A percentile compares a stretch with the other conserved stretches of the same genome.
Evolutionary conservation across 352 stramenopile species (phyloP).

Genomic region (Globisporangium carolinianum): DNA sequence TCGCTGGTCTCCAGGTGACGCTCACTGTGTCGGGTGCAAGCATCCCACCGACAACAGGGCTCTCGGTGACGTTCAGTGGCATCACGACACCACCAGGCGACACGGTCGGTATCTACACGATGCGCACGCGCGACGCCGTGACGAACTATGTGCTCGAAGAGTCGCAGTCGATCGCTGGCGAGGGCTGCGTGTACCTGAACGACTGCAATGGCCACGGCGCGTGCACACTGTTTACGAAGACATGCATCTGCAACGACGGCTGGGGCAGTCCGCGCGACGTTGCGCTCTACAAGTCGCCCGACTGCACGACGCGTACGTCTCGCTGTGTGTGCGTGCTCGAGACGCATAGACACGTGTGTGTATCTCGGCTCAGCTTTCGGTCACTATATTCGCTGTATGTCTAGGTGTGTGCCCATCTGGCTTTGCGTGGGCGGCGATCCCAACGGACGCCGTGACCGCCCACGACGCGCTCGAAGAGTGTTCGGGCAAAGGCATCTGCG

Average conservation of each 20-base stretch:
- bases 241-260: constrained; percentile 51
- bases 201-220: constrained; percentile 81
- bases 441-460: constrained; percentile 21
- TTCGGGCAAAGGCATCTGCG: constrained; percentile 81
- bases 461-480: constrained; percentile 70
- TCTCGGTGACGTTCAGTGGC: constrained; percentile 36
- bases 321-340: background rate
- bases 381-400: background rate
- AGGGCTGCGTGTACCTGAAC: constrained; percentile 61
- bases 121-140: constrained; percentile 38
- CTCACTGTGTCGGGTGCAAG: constrained; percentile 26
- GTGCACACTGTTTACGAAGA: constrained; percentile 62
- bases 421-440: constrained; percentile 48
- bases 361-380: background rate
- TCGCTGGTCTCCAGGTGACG: constrained; percentile 19
- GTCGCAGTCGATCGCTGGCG: constrained; percentile 35
- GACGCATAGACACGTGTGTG: too few relatives aligned
- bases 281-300: constrained; percentile 59
- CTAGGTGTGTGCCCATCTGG: constrained; percentile 49
- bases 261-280: constrained; percentile 67
- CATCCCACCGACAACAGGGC: constrained; percentile 16
- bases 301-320: constrained; percentile 67
- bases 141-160: constrained; percentile 47
- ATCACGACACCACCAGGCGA: constrained; percentile 43
- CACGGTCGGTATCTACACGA: constrained; percentile 36